Evolutionary conservation across 2,329 filamentous ascomycete species (phyloP).

Genomic region (Exutisphaerella laricina): DNA sequence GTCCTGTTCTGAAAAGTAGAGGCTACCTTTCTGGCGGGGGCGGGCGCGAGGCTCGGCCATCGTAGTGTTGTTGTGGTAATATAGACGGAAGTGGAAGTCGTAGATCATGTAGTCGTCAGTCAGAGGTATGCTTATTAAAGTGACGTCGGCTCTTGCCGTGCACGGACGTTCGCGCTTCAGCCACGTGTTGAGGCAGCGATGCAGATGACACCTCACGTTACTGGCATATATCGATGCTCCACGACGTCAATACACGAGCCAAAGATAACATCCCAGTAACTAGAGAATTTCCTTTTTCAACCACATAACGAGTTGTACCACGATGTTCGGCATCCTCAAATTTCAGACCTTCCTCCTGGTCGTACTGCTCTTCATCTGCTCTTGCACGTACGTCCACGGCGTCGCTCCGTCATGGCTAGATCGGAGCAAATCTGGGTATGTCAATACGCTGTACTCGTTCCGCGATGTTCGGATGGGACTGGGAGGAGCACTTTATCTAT

Average conservation of each 20-base stretch:
- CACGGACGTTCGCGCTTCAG: no score
- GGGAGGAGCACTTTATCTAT: neutral
- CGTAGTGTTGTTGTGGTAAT: neutral
- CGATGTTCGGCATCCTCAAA: constrained; percentile 87
- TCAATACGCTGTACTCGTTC: constrained; percentile 1
- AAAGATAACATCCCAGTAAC: no score
- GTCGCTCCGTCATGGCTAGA: constrained; percentile 87
- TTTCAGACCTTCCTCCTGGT: constrained; percentile 96
- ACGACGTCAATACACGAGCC: no score
- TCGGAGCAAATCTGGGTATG: constrained; percentile 83
- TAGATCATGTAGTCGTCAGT: no score
- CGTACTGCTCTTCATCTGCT: constrained; percentile 91
- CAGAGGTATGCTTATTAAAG: no score
- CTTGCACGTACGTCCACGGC: constrained; percentile 86
- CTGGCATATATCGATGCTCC: no score
- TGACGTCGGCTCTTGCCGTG: no score
- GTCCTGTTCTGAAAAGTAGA: constrained; percentile 37
- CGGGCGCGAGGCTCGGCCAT: constrained; percentile 49
- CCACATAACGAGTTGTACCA: constrained; percentile 36
- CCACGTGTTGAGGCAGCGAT: no score
- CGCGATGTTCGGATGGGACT: neutral
- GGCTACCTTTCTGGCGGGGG: constrained; percentile 41
- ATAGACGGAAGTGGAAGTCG: no score
- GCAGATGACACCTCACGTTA: no score
- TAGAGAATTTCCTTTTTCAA: neutral